phyloP scores from a whole-genome alignment of 306 rosid species.

The Clitoria ternatea region DNA sequence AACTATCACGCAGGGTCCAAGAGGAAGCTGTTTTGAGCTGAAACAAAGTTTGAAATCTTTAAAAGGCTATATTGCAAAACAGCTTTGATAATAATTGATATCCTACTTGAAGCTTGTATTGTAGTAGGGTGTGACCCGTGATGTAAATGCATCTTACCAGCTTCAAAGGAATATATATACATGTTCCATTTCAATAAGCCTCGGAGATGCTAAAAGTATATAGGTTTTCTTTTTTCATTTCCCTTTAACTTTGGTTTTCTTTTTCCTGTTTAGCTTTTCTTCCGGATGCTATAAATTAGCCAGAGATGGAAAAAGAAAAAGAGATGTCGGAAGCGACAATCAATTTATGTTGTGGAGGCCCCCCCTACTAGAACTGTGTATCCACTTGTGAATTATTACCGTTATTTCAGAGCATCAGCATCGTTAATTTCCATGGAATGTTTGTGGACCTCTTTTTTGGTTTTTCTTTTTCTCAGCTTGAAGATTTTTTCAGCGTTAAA shows the following conservation, averaged over 20 bases:
- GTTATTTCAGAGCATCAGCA: not conserved
- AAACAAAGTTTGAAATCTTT: not conserved
- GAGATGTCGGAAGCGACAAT: not conserved
- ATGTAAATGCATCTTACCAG: conserved; percentile 19
- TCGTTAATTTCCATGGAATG: conserved; percentile 19
- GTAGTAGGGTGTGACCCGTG: not conserved
- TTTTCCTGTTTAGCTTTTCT: not conserved
- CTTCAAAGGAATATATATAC: not conserved
- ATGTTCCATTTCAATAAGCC: conserved; percentile 14
- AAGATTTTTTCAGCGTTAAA: not conserved
- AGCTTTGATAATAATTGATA: not conserved
- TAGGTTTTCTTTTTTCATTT: not conserved
- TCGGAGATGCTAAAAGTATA: conserved; percentile 11
- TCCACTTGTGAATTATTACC: conserved; percentile 17
- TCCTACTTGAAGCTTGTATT: not conserved
- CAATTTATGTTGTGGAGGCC: conserved; percentile 14
- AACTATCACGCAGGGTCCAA: conserved; percentile 48
- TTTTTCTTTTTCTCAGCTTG: not conserved
- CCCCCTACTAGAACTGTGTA: not conserved
- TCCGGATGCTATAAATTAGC: not conserved
- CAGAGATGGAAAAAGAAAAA: not conserved
- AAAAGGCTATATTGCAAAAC: not conserved
- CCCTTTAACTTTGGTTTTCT: not conserved
- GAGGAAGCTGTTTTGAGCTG: conserved; percentile 47
- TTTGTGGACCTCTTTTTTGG: not conserved